These are phyloP conservation scores for Neonectria faginata DNA, from an alignment of 2,329 filamentous ascomycete species.

Conservation along the genomic window DNA sequence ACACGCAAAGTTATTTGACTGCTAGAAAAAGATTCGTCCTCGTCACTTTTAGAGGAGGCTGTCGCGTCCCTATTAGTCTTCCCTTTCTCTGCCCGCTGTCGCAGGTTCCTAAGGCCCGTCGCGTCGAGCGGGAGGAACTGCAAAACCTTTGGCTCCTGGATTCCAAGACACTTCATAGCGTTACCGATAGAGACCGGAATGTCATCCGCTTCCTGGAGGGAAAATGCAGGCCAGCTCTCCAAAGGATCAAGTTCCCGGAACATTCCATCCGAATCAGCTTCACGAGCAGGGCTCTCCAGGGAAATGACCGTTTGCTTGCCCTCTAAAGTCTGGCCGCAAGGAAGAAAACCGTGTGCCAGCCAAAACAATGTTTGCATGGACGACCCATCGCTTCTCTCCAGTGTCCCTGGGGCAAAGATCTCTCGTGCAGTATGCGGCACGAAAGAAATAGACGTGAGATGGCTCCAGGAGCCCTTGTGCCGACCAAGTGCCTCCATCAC, in stretches of 20 bases:
- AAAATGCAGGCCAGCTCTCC: conserved; percentile 21
- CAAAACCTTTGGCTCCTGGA: conserved; percentile 20
- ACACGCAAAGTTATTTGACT: neutral
- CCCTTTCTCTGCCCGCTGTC: neutral
- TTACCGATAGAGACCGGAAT: conserved; percentile 22
- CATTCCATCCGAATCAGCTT: neutral
- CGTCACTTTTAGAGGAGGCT: neutral
- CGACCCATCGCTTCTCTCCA: neutral
- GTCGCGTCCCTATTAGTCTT: neutral
- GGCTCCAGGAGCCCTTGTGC: conserved; percentile 27
- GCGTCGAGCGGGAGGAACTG: conserved; percentile 22
- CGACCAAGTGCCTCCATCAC: conserved; percentile 19
- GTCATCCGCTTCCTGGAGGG: conserved; percentile 19
- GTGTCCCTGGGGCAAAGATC: conserved; percentile 14
- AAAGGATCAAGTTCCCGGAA: neutral
- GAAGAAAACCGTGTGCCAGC: conserved; percentile 25
- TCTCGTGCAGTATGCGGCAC: conserved; percentile 22
- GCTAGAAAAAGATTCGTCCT: neutral
- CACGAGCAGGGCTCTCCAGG: conserved; percentile 8
- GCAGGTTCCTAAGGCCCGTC: neutral
- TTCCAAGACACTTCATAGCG: conserved; percentile 21
- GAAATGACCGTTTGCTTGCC: conserved; percentile 23
- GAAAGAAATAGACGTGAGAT: conserved; percentile 22
- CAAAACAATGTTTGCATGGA: conserved; percentile 26
- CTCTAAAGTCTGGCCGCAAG: conserved; percentile 11